Base-by-base conservation (phyloP, 768 basidiomycete species). In the Lactarius akahatsu region DNA sequence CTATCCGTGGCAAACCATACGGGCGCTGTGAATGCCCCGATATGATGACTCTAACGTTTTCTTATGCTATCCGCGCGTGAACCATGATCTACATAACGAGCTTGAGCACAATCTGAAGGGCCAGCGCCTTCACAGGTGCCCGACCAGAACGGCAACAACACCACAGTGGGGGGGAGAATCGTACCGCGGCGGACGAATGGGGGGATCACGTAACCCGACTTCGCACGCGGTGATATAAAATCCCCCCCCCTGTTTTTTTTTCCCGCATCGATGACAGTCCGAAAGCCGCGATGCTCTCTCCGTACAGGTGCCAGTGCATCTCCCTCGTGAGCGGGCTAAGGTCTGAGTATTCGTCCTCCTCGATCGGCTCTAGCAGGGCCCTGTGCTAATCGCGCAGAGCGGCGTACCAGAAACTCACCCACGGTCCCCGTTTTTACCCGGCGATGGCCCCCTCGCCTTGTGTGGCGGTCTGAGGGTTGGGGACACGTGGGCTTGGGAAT, bases 261-360 rank as follows among this genome's bases (percentile, higher is more conserved):
- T 57, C 11, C 56, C 9, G 18, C 28, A 34, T 36, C 20, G 55
- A 64, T 54, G 59, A 56, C 61, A 67, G 68, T 52, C 57, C 56
- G 60, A 69, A 69, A 56, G 64, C 65, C 58, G 61, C 68, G 26
- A 71, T 72, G 72, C 65, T 68, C 67, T 43, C 67, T 34, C 57
- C 67, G 50, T 59, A 65, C 67, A 45, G 67, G 55, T 43, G 56
- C 43, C 41, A 13, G 16, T 16, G 40, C 55, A 60, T 60, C 45
- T 47, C 70, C 40, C 52, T 75, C 47, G 69, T 72, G 77, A 76
- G 75, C 71, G 72, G 76, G 74, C 57, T 67, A 76, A 73, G 73
- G 76, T 76, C 73, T 77, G 76, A 77, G 70, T 58, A 57, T 72
- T 61, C 28, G 64, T 74, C 71, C 59, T 73, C 72, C 67, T 58